Evolutionary conservation across 2,329 filamentous ascomycete species (phyloP), one percentile per base, ranked within the genome.

Genomic region (Neopestalotiopsis rosae): DNA sequence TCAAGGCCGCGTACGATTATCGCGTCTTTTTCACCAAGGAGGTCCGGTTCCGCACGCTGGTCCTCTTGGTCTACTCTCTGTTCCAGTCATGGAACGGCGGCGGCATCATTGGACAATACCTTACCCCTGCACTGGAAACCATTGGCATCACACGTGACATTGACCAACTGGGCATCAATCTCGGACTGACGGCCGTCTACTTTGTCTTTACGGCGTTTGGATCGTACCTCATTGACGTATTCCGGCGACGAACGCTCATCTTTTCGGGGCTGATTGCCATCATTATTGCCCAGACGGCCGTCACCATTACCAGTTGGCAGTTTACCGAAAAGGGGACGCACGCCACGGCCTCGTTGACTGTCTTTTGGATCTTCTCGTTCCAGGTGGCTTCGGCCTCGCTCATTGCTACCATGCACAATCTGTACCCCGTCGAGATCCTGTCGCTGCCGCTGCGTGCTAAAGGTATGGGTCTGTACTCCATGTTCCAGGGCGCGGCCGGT

Each of bases 81-180:
- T 84, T 84, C 72, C 82, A 84, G 70, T 81, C 82, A 67, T 84
- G 83, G 83, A 84, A 83, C 63, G 82, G 82, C 10, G 82, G 82
- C 52, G 79, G 81, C n/a, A 83, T 84, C 69, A 82, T 84, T 68
- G 79, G 78, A 3, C 78, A 81, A 67, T 84, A 84, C 68, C 77
- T 82, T 58, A 73, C 76, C 14, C 79, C 79, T 1, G 81, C 82
- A 4, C 75, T 85, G 12, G 74, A 83, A 57, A 83, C 81, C 1
- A 78, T 85, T 61, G 82, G 82, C 4, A 80, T 85, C 67, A 77
- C 74, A 10, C 72, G 75, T 4, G 71, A 76, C 2, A 78, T 81
- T 42, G 76, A 79, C 59, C 79, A 82, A 64, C 79, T 84, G 3
- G 82, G 81, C 24, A 82, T 85, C 69, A 80, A 79, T 38, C 78